Evolutionary conservation across 2,329 filamentous ascomycete genomes (phyloP).

Genomic region (Apiospora koreana): DNA sequence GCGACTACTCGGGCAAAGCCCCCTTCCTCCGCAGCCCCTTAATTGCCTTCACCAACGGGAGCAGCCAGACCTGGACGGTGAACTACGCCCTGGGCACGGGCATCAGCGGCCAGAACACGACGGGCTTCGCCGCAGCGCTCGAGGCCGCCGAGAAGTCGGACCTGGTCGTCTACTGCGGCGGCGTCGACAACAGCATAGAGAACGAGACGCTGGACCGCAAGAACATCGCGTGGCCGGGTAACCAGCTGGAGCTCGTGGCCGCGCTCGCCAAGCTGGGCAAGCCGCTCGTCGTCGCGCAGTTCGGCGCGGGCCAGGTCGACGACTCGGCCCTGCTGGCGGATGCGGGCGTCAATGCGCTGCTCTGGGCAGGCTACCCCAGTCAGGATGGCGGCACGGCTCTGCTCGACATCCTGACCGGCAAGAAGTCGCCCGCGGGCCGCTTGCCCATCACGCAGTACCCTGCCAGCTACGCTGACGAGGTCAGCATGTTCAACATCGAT

Average conservation of each 20-base stretch:
- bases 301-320: constrained; percentile 48
- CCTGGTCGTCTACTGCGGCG: constrained; percentile 56
- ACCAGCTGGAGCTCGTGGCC: constrained; percentile 53
- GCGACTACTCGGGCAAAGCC: constrained; percentile 11
- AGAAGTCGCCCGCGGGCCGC: constrained; percentile 45
- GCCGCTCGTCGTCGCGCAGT: constrained; percentile 52
- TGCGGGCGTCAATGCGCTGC: constrained; percentile 43
- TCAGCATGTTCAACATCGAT: constrained; percentile 51
- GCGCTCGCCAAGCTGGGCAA: constrained; percentile 41
- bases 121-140: constrained; percentile 37
- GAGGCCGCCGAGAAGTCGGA: constrained; percentile 46
- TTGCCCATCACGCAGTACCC: constrained; percentile 51
- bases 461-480: constrained; percentile 42
- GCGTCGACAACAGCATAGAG: constrained; percentile 55
- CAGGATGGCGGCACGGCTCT: constrained; percentile 53
- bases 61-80: constrained; percentile 39
- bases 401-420: constrained; percentile 49
- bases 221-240: constrained; percentile 52
- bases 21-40: constrained; percentile 11
- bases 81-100: constrained; percentile 39
- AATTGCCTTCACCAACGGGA: constrained; percentile 31
- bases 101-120: constrained; percentile 24
- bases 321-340: constrained; percentile 43
- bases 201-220: constrained; percentile 54
- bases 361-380: constrained; percentile 55